These are phyloP conservation scores for Fusarium acutatum DNA, from an alignment of 2,329 filamentous ascomycete genomes.

Conservation along the genomic window DNA sequence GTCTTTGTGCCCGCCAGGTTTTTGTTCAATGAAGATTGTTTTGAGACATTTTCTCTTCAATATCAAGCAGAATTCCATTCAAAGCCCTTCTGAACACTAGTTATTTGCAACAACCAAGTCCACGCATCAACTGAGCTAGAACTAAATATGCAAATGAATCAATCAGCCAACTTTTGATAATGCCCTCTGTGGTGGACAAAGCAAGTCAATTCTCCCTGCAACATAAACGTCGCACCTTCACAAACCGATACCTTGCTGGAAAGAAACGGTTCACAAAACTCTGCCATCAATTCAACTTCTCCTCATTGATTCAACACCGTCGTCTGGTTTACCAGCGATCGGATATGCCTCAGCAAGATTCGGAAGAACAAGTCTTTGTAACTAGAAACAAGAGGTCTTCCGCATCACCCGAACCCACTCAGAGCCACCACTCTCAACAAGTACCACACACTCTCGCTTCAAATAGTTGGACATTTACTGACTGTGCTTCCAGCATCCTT, in stretches of 20 bases:
- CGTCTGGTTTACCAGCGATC: constrained; percentile 37
- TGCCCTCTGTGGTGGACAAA: constrained; percentile 43
- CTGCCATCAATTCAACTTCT: constrained; percentile 16
- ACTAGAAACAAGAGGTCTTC: constrained; percentile 32
- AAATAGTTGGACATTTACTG: not conserved
- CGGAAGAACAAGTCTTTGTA: constrained; percentile 34
- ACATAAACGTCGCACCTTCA: constrained; percentile 9
- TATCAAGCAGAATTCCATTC: not conserved
- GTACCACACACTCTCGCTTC: not conserved
- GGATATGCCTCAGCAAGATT: constrained; percentile 40
- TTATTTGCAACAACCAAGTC: not conserved
- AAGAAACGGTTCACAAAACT: constrained; percentile 16
- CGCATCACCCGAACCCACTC: constrained; percentile 17
- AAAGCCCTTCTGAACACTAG: not conserved
- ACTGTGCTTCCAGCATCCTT: constrained; percentile 1
- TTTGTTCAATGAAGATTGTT: no score
- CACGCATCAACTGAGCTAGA: not conserved
- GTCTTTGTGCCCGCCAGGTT: not conserved
- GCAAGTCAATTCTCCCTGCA: constrained; percentile 37
- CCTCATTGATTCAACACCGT: constrained; percentile 25
- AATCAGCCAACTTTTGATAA: constrained; percentile 29
- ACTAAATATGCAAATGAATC: constrained; percentile 27
- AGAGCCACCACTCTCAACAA: not conserved
- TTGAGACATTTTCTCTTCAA: not conserved
- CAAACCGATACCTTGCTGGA: constrained; percentile 1